These are phyloP conservation scores for Colletotrichum sp. DNA, from an alignment of 2,329 filamentous ascomycete species.

Conservation along the genomic window DNA sequence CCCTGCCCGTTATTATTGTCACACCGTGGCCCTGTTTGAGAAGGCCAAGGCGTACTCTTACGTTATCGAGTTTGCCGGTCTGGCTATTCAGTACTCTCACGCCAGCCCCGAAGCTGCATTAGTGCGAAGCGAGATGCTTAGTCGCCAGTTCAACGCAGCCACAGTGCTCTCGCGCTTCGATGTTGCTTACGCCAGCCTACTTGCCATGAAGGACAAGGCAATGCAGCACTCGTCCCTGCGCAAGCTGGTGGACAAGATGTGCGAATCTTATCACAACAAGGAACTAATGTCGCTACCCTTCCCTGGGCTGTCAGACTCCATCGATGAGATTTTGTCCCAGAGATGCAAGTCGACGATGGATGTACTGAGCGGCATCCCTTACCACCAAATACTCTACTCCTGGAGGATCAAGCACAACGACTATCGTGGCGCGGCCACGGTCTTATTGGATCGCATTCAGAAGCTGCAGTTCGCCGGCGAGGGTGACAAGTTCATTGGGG, in stretches of 20 bases:
- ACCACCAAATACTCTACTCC: slow-evolving; percentile 88
- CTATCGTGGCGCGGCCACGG: slow-evolving; percentile 78
- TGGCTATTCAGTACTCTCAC: slow-evolving; percentile 71
- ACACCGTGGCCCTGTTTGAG: slow-evolving; percentile 85
- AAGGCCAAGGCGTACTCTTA: slow-evolving; percentile 76
- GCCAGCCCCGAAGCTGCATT: slow-evolving; percentile 36
- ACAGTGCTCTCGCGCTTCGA: slow-evolving; percentile 81
- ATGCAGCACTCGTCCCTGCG: slow-evolving; percentile 76
- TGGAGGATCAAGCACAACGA: slow-evolving; percentile 86
- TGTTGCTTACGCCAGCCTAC: slow-evolving; percentile 79
- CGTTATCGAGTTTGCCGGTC: slow-evolving; percentile 81
- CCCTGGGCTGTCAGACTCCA: slow-evolving; percentile 74
- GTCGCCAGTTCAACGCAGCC: slow-evolving; percentile 82
- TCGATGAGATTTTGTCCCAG: slow-evolving; percentile 78
- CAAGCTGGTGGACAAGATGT: slow-evolving; percentile 73
- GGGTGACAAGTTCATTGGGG: slow-evolving; percentile 58
- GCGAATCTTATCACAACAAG: slow-evolving; percentile 66
- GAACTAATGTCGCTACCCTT: slow-evolving; percentile 80
- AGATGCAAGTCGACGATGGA: slow-evolving; percentile 74
- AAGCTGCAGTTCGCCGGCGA: slow-evolving; percentile 64
- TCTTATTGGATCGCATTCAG: slow-evolving; percentile 67
- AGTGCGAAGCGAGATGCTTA: slow-evolving; percentile 74
- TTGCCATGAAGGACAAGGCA: slow-evolving; percentile 72
- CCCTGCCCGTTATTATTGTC: slow-evolving; percentile 82
- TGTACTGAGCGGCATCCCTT: slow-evolving; percentile 69